A percentile compares a stretch with the other conserved stretches of the same genome.
Conservation (phyloP, 1,284 basidiomycete genomes). For the Meripilus lineatus region DNA sequence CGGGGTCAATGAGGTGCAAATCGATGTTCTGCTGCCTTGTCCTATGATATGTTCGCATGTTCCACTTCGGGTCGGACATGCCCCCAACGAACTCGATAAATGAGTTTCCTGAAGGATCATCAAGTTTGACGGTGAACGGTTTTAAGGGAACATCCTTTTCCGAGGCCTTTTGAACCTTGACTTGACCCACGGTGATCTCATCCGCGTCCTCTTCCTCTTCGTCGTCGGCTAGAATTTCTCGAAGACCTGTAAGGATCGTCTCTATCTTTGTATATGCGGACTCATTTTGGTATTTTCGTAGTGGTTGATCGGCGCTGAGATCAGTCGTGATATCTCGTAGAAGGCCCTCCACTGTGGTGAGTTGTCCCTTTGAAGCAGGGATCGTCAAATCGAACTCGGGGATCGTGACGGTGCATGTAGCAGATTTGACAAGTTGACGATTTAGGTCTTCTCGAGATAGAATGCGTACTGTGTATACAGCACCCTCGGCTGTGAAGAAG, state of each 20-base stretch:
- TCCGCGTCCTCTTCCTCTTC: slow-evolving; percentile 50
- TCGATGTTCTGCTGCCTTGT: slow-evolving; percentile 81
- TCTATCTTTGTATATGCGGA: slow-evolving; percentile 79
- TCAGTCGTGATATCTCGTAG: slow-evolving; percentile 84
- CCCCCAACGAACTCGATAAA: slow-evolving; percentile 85
- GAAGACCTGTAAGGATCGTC: slow-evolving; percentile 63
- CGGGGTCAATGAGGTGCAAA: slow-evolving; percentile 63
- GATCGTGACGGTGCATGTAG: slow-evolving; percentile 76
- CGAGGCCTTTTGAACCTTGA: slow-evolving; percentile 23
- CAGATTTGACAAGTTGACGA: slow-evolving; percentile 92
- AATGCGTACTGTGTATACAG: slow-evolving; percentile 79
- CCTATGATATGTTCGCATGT: slow-evolving; percentile 81
- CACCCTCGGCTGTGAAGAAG: slow-evolving; percentile 50
- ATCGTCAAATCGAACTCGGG: slow-evolving; percentile 92
- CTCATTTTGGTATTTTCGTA: slow-evolving; percentile 82
- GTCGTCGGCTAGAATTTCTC: slow-evolving; percentile 65
- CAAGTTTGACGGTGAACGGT: slow-evolving; percentile 81
- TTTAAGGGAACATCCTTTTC: slow-evolving; percentile 54
- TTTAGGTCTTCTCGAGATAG: slow-evolving; percentile 78
- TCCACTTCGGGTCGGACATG: slow-evolving; percentile 91
- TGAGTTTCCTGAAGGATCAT: slow-evolving; percentile 95
- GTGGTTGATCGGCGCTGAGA: slow-evolving; percentile 80
- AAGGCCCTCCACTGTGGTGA: slow-evolving; percentile 95
- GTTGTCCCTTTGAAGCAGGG: slow-evolving; percentile 83
- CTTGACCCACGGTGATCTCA: slow-evolving; percentile 17